Base-by-base conservation (phyloP, 2,329 filamentous ascomycete species). In the Juglanconis juglandina region DNA sequence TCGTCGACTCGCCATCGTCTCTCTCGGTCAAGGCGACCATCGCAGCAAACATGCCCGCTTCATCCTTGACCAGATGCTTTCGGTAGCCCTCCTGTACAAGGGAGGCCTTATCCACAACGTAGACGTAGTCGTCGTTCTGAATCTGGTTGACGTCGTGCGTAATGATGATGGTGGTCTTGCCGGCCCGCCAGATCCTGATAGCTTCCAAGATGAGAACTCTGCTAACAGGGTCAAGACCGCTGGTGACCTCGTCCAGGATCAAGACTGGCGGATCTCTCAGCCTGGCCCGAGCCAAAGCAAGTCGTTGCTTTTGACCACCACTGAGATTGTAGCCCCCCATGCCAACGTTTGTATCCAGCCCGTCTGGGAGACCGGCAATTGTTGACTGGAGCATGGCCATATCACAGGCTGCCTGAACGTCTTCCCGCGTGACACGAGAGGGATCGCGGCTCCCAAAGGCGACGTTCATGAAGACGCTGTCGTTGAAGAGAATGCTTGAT, bases 111-210 rank as follows among this genome's bases (percentile, higher is more conserved):
- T 94, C 88, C 70, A 98, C 77, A 10, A 96, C 82, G 66, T 93
- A 96, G 0, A 96, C 82, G 63, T 88, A 93, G 64, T 98, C 92
- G 0, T 86, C 72, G 0, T 85, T 76, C 4, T 76, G 72, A 9
- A 98, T 94, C 65, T 94, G 89, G 0, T 85, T 82, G 37, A 95
- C 83, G 65, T 98, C 92, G 68, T 98, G 94, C 0, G 95, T 97
- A 67, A 98, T 94, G 65, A 98, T 86, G 55, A 98, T 90, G 0
- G 94, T 98, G 0, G 93, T 97, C 71, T 91, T 95, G 0, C 84
- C 88, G 41, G 76, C 77, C 30, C 95, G 82, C 94, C 92, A 97
- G 24, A 81, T 69, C 7, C 91, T 82, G 56, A 97, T 88, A 0
- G 87, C 85, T 47, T 89, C 84, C 80, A 96, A 88, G 42, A 96